These are phyloP conservation scores for Pelargonium hybrid DNA, from an alignment of 441 rosid species.

Conservation along the genomic window DNA sequence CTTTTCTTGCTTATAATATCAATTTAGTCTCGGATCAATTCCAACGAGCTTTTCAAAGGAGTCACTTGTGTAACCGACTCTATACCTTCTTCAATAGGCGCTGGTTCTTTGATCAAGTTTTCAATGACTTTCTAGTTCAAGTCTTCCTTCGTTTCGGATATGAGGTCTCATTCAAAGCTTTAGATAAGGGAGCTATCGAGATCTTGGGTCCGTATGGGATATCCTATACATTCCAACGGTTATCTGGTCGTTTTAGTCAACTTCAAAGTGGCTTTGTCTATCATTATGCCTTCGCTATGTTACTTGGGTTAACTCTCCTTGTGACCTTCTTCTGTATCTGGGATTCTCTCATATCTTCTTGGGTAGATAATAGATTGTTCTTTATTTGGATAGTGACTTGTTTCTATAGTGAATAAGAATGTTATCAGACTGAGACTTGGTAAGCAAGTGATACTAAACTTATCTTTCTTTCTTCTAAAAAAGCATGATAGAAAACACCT, in stretches of 20 bases:
- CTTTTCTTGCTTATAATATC: neutral
- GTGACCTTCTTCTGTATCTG: neutral
- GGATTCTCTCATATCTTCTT: neutral
- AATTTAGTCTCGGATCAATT: neutral
- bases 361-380: neutral
- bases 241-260: neutral
- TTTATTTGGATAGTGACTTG: neutral
- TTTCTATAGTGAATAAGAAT: neutral
- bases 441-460: too few species aligned
- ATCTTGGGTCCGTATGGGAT: conserved; percentile 12
- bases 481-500: too few species aligned
- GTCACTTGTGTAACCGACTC: neutral
- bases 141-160: conserved; percentile 1
- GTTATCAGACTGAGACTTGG: too few species aligned
- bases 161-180: conserved; percentile 7
- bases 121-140: neutral
- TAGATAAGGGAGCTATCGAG: conserved; percentile 12
- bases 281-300: neutral
- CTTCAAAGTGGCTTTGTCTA: neutral
- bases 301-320: neutral
- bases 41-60: conserved; percentile 1
- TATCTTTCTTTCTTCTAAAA: too few species aligned
- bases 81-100: conserved; percentile 3
- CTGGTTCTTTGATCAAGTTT: conserved; percentile 2
- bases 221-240: neutral